Base-by-base conservation (phyloP, 768 basidiomycete genomes). In the Trametes punicea region DNA sequence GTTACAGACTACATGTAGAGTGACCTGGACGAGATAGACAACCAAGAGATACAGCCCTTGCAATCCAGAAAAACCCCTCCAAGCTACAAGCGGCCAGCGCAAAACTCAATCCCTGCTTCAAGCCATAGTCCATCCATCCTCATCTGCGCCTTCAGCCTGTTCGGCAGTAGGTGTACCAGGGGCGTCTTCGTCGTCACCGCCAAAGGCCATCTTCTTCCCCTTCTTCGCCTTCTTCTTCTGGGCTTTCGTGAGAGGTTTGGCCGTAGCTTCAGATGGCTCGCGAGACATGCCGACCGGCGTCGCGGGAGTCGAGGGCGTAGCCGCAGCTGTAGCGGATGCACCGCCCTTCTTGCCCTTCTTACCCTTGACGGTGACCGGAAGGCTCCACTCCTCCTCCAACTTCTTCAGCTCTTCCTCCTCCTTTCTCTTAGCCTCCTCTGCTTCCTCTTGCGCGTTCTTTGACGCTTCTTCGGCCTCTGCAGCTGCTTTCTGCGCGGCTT, bases 291-390 rank as follows among this genome's bases (percentile, higher is more conserved):
- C 57, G 2, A 55, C 54, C 4, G 57, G 57, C 2, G 57, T 58
- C 0, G 45, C 25, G 20, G 51, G 46, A 1, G 30, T 47, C 10
- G 46, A 34, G 7, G 47, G 39, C 1, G 58, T 46, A n/a, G 60
- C 51, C 2, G 46, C 52, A 16, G 55, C 47, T 3, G 47, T 50
- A 6, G 60, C 20, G 16, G 53, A 49, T 6, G 49, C 39, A 23
- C 30, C 51, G 34, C 55, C 56, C 38, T 57, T 64, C 57, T 65
- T 64, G 15, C 61, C 62, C 59, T 65, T 64, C 60, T 65, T 65
- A 36, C 56, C 55, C 51, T 56, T 61, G 40, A 38, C 27, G 25
- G 55, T 40, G 16, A 55, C 20, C 10, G 51, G 6, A 18, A 23
- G 46, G 8, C 51, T 40, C 59, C 56, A 57, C 41, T 63, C 62